phyloP scores from a whole-genome alignment of 2,329 filamentous ascomycete genomes.

The Pseudopithomyces chartarum region DNA sequence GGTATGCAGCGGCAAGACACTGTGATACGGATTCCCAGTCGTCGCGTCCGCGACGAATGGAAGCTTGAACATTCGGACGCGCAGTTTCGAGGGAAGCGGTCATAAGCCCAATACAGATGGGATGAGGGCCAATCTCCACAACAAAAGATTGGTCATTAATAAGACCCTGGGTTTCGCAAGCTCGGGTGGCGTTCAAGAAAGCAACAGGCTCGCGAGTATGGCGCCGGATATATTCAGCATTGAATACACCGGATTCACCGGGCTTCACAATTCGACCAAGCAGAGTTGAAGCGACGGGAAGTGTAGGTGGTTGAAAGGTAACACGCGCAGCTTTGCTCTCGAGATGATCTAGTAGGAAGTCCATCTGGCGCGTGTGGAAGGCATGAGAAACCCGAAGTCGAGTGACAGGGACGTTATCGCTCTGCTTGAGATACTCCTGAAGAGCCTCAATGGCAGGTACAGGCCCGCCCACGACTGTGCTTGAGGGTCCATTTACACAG shows the following conservation, averaged over 20 bases:
- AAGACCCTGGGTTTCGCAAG: conserved; percentile 30
- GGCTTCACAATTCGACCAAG: conserved; percentile 45
- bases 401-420: background rate
- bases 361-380: conserved; percentile 31
- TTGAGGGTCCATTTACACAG: background rate
- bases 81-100: background rate
- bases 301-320: conserved; percentile 1
- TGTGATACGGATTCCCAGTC: conserved; percentile 45
- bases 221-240: conserved; percentile 7
- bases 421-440: background rate
- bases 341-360: conserved; percentile 49
- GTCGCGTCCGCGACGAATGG: background rate
- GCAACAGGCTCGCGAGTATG: conserved; percentile 49
- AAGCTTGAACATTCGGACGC: background rate
- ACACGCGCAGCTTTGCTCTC: conserved; percentile 28
- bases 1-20: conserved; percentile 44
- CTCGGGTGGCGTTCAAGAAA: conserved; percentile 48
- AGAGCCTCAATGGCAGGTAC: background rate
- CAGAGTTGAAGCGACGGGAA: conserved; percentile 45
- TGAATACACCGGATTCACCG: conserved; percentile 46
- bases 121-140: conserved; percentile 18
- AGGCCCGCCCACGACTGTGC: background rate
- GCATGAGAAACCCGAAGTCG: conserved; percentile 9
- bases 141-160: conserved; percentile 1
- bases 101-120: conserved; percentile 1